These are phyloP conservation scores for Arctostaphylos glauca DNA, from an alignment of 148 eudicot genomes.

Conservation along the genomic window DNA sequence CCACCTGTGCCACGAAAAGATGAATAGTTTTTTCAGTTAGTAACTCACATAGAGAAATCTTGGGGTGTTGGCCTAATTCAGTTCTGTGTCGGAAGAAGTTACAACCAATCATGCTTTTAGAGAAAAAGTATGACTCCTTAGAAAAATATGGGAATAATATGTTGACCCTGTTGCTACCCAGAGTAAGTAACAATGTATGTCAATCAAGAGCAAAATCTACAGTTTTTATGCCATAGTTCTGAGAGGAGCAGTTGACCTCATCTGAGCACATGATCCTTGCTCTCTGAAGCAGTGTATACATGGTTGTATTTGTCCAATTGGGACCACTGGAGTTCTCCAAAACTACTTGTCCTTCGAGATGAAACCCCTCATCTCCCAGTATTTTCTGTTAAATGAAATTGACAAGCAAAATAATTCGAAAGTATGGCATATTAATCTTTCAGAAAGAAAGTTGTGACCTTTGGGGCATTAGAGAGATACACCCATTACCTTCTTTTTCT, in stretches of 20 bases:
- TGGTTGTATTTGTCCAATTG: constrained; percentile 31
- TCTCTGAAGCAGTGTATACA: constrained; percentile 50
- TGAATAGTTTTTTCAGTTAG: constrained; percentile 4
- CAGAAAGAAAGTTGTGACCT: neutral
- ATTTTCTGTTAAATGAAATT: constrained; percentile 44
- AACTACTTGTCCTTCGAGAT: constrained; percentile 31
- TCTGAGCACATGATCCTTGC: constrained; percentile 64
- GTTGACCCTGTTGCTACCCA: neutral
- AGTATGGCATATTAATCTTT: neutral
- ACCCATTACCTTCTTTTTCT: constrained; percentile 56
- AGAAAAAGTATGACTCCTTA: constrained; percentile 4
- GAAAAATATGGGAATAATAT: neutral
- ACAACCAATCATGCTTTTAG: neutral
- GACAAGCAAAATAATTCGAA: neutral
- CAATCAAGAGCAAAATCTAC: neutral
- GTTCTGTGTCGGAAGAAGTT: neutral
- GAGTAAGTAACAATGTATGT: neutral
- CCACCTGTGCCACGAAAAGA: constrained; percentile 49
- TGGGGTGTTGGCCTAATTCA: neutral
- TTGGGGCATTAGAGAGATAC: neutral
- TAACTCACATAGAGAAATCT: neutral
- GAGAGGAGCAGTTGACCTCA: constrained; percentile 46
- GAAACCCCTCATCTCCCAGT: constrained; percentile 46
- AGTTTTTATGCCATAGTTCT: neutral
- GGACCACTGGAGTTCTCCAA: constrained; percentile 29